Evolutionary conservation across 2,329 filamentous ascomycete species (phyloP).

Genomic region (Fusarium neocosmosporiellum): DNA sequence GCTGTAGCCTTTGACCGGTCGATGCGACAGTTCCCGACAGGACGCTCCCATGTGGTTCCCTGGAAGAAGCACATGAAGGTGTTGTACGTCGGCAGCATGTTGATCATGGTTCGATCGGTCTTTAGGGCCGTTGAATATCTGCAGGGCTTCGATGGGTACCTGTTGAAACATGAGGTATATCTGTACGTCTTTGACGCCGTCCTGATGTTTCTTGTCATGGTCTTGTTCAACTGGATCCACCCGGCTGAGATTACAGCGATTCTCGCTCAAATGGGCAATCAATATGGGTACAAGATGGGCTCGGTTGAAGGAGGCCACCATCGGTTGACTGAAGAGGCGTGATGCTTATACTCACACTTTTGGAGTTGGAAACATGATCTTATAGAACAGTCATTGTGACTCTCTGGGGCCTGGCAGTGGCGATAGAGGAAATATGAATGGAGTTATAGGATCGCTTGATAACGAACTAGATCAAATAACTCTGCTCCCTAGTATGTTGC

Average conservation of each 20-base stretch:
- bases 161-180: conserved; percentile 46
- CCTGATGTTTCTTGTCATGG: conserved; percentile 52
- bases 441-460: not conserved
- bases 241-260: conserved; percentile 27
- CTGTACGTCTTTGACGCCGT: conserved; percentile 51
- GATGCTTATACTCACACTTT: not conserved
- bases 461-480: not conserved
- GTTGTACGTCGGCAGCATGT: conserved; percentile 35
- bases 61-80: conserved; percentile 44
- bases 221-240: conserved; percentile 56
- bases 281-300: conserved; percentile 16
- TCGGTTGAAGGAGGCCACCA: not conserved
- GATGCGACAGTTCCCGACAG: conserved; percentile 1
- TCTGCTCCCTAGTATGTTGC: no score
- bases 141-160: conserved; percentile 45
- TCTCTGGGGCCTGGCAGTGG: not conserved
- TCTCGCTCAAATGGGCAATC: not conserved
- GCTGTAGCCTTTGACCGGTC: conserved; percentile 56
- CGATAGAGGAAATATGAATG: not conserved
- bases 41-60: conserved; percentile 25
- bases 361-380: not conserved
- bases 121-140: conserved; percentile 56
- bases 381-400: not conserved
- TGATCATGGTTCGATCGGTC: conserved; percentile 55
- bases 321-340: not conserved